Evolutionary conservation across 2,329 filamentous ascomycete species (phyloP).

Genomic region (Conoideocrella luteorostrata): DNA sequence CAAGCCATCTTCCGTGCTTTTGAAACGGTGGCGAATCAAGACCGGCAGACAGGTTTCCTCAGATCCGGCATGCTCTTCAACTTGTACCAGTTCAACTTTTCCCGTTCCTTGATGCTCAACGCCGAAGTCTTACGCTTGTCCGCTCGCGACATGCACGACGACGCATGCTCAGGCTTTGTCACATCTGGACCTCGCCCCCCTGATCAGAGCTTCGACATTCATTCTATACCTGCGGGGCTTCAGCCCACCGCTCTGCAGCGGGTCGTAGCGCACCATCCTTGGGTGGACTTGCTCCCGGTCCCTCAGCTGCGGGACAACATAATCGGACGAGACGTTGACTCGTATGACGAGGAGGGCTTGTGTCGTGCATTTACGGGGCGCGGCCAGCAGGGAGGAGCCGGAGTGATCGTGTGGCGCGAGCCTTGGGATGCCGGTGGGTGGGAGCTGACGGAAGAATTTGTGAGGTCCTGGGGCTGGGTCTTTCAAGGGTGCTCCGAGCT

Average conservation of each 20-base stretch:
- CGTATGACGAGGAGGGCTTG: slow-evolving; percentile 16
- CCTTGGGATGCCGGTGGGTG: slow-evolving; percentile 37
- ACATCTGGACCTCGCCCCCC: too few relatives aligned
- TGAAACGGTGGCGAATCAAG: too few relatives aligned
- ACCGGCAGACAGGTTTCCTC: too few relatives aligned
- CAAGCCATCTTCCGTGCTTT: neutral
- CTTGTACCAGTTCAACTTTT: neutral
- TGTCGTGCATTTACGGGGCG: slow-evolving; percentile 14
- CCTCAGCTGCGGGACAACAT: slow-evolving; percentile 17
- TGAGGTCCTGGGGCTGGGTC: slow-evolving; percentile 38
- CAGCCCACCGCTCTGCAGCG: slow-evolving; percentile 14
- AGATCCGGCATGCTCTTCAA: neutral
- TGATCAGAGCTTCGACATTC: slow-evolving; percentile 8
- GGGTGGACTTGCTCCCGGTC: slow-evolving; percentile 17
- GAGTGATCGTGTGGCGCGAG: slow-evolving; percentile 42
- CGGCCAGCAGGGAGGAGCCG: slow-evolving; percentile 2
- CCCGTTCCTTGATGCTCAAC: neutral
- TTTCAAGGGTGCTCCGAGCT: slow-evolving; percentile 31
- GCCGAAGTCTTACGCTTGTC: neutral
- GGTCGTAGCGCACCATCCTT: slow-evolving; percentile 15
- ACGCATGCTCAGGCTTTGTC: neutral
- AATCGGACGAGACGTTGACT: slow-evolving; percentile 8
- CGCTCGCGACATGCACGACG: neutral
- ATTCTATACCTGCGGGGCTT: neutral
- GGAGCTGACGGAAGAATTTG: slow-evolving; percentile 40